phyloP scores from a whole-genome alignment of 2,329 filamentous ascomycete genomes.

The Cladorrhinum sp. region DNA sequence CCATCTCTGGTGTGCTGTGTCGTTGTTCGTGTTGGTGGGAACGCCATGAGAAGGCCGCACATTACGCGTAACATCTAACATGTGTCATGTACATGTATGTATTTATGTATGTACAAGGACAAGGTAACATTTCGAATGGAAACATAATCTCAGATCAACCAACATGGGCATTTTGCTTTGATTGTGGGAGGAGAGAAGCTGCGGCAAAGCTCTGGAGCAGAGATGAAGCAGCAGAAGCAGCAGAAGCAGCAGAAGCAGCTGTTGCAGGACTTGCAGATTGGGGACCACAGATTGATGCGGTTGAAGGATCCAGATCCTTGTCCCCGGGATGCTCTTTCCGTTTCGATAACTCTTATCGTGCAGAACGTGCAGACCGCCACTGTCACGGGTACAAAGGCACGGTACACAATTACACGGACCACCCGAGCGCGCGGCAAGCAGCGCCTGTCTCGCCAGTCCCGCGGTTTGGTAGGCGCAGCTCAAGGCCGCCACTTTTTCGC shows the following conservation, averaged over 20 bases:
- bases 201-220: constrained; percentile 11
- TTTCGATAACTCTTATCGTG: constrained; percentile 22
- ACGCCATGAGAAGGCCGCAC: background rate
- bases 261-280: background rate
- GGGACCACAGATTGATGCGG: constrained; percentile 18
- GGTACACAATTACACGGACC: background rate
- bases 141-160: background rate
- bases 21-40: background rate
- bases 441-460: constrained; percentile 14
- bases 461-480: constrained; percentile 21
- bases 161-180: background rate
- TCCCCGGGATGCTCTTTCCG: constrained; percentile 13
- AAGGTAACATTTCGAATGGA: background rate
- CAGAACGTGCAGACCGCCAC: background rate
- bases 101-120: background rate
- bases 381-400: background rate
- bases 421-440: constrained; percentile 10
- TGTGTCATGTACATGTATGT: too few species aligned
- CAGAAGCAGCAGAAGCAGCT: too few species aligned
- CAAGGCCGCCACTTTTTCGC: constrained; percentile 21
- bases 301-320: constrained; percentile 27
- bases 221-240: constrained; percentile 18
- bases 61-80: too few species aligned
- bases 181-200: background rate
- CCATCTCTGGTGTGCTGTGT: background rate